A percentile compares a stretch with the other conserved stretches of the same genome.
Evolutionary conservation across 2,329 filamentous ascomycete genomes (phyloP).

Genomic region (Curvularia eragrostidis): DNA sequence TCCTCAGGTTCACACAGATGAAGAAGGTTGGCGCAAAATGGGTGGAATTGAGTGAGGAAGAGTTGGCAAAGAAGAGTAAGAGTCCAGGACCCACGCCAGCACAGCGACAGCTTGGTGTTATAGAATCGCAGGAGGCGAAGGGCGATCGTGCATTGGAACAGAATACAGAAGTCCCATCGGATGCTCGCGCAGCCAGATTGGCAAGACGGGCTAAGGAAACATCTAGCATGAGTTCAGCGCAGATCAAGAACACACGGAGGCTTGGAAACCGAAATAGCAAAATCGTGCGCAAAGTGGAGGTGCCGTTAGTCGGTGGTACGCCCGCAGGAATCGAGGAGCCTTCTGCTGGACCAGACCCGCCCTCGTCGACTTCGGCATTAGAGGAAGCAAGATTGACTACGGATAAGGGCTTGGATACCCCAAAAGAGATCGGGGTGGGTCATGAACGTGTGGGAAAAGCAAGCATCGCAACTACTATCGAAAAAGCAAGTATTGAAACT

Average conservation of each 20-base stretch:
- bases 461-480: slow-evolving; percentile 7
- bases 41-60: slow-evolving; percentile 30
- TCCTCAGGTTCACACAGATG: slow-evolving; percentile 34
- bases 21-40: slow-evolving; percentile 32
- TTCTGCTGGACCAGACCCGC: not conserved
- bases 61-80: slow-evolving; percentile 15
- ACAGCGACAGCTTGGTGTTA: not conserved
- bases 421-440: not conserved
- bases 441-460: slow-evolving; percentile 2
- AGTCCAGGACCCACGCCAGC: slow-evolving; percentile 2
- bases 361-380: not conserved
- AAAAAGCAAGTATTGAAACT: slow-evolving; percentile 7
- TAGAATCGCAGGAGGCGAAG: not conserved
- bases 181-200: slow-evolving; percentile 17
- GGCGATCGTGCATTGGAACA: not conserved
- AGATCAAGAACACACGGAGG: not conserved
- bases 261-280: not conserved
- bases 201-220: slow-evolving; percentile 12
- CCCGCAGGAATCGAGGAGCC: not conserved
- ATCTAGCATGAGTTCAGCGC: slow-evolving; percentile 1
- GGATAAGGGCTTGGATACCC: not conserved
- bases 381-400: not conserved
- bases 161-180: not conserved
- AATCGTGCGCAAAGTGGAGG: slow-evolving; percentile 2
- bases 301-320: not conserved